Percentiles rank a stretch among this genome's conserved stretches.
Evolutionary conservation across 805 yeast species (phyloP).

Genomic region (Metschnikowia dekortorum): DNA sequence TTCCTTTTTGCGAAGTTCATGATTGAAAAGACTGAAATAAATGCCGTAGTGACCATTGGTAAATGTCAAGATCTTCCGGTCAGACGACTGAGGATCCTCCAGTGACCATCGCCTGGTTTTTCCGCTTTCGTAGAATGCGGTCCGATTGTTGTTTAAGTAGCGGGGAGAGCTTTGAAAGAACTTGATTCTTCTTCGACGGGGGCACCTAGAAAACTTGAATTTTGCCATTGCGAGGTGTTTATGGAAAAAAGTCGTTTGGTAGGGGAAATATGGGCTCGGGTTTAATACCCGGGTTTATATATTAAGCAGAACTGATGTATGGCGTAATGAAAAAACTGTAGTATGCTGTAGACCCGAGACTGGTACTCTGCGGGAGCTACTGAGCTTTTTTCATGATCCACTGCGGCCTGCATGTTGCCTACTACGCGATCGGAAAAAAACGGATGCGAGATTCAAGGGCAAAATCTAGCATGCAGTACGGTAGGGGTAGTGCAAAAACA

Average conservation of each 20-base stretch:
- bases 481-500: too few relatives aligned
- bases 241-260: neutral
- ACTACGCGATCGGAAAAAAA: neutral
- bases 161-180: conserved; percentile 26
- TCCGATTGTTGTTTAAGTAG: conserved; percentile 17
- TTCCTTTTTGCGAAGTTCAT: conserved; percentile 25
- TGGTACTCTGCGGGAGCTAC: neutral
- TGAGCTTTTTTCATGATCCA: neutral
- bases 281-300: neutral
- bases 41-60: conserved; percentile 42
- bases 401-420: neutral
- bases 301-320: neutral
- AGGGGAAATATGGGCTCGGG: neutral
- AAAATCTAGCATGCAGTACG: too few relatives aligned
- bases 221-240: conserved; percentile 6
- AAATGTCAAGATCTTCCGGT: conserved; percentile 23
- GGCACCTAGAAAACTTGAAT: conserved; percentile 8
- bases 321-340: neutral
- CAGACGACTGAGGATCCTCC: conserved; percentile 26
- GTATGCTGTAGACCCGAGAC: neutral
- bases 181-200: conserved; percentile 17
- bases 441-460: neutral
- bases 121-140: conserved; percentile 6
- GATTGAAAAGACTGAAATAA: conserved; percentile 36
- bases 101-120: conserved; percentile 16